Percentiles rank a stretch among this genome's conserved stretches.
Evolutionary conservation across 2,329 filamentous ascomycete genomes (phyloP).

Genomic region (Aphanocladium album): DNA sequence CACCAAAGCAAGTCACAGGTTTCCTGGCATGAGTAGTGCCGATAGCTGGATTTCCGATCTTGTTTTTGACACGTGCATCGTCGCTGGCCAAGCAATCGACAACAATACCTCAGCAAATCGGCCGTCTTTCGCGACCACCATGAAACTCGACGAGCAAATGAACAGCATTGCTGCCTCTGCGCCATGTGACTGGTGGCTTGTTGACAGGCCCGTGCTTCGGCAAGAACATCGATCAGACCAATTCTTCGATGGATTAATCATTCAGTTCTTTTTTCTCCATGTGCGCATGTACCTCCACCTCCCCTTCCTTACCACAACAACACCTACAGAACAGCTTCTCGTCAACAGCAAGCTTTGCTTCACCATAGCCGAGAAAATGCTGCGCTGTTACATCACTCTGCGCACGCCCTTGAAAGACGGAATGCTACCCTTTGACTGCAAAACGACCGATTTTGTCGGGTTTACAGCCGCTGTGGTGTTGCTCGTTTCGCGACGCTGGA

Average conservation of each 20-base stretch:
- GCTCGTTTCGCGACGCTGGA: conserved; percentile 24
- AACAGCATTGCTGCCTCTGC: conserved; percentile 26
- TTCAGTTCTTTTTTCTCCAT: conserved; percentile 38
- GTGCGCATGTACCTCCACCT: conserved; percentile 39
- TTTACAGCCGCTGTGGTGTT: conserved; percentile 40
- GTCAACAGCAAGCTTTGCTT: conserved; percentile 4
- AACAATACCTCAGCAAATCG: background rate
- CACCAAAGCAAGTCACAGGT: background rate
- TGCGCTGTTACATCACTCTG: conserved; percentile 1
- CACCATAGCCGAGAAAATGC: conserved; percentile 13
- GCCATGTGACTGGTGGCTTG: conserved; percentile 5
- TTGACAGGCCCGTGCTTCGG: background rate
- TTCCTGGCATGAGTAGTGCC: background rate
- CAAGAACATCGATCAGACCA: conserved; percentile 22
- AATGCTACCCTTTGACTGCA: conserved; percentile 38
- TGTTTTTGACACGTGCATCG: conserved; percentile 21
- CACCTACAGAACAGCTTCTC: background rate
- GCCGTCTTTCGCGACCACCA: background rate
- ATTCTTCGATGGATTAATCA: conserved; percentile 32
- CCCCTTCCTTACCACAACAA: conserved; percentile 31
- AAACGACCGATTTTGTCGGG: conserved; percentile 40
- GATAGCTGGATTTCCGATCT: conserved; percentile 17
- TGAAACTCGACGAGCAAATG: conserved; percentile 21
- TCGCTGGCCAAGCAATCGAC: conserved; percentile 24
- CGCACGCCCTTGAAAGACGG: conserved; percentile 20